Evolutionary conservation across 495 filamentous ascomycete genomes (phyloP), one percentile per base, ranked within the genome.

Genomic region (Neurospora tetraspora): DNA sequence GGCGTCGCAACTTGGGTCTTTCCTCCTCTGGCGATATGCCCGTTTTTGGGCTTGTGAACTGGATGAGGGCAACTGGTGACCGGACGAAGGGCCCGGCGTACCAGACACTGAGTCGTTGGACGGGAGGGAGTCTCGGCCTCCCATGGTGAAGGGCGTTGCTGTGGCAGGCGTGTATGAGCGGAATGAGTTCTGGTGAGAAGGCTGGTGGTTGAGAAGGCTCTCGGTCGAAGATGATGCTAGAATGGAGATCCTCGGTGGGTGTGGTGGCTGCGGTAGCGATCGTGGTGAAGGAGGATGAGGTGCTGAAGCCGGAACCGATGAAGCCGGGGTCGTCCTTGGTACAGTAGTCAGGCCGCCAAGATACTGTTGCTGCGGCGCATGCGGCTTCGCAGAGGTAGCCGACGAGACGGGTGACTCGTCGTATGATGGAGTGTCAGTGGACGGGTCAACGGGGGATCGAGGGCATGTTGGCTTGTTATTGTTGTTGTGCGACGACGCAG

Each of bases 1-100:
- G 59, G 96, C 96, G 83, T 99, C 96, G 82, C 96, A 99, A 79
- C 95, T 98, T 18, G 96, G 96, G 78, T 98, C 96, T 78, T 99
- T 99, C 74, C 96, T 87, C 75, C 96, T 85, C 80, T 99, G 96
- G 40, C 96, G 88, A 82, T 98, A 99, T 8, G 95, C 96, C 77
- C 96, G 86, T 80, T 98, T 98, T 83, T 97, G 95, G 31, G 90
- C 88, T 77, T 84, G 82, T 34, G 83, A 80, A 71, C 81, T 84
- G 37, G 82, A 80, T 61, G 81, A 78, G 65, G 82, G 76, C 14
- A 85, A 76, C 68, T 81, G 79, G 14, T 82, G 53, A 18, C 53
- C 79, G 71, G 81, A 81, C n/a, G 84, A 82, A 18, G 81, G 80
- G 23, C 84, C 83, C 39, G 86, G 86, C 8, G 86, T 88, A 73